Percentiles rank a stretch among this genome's conserved stretches.
phyloP scores from a whole-genome alignment of 2,329 filamentous ascomycete genomes.

The Byssoonygena ceratinophila region DNA sequence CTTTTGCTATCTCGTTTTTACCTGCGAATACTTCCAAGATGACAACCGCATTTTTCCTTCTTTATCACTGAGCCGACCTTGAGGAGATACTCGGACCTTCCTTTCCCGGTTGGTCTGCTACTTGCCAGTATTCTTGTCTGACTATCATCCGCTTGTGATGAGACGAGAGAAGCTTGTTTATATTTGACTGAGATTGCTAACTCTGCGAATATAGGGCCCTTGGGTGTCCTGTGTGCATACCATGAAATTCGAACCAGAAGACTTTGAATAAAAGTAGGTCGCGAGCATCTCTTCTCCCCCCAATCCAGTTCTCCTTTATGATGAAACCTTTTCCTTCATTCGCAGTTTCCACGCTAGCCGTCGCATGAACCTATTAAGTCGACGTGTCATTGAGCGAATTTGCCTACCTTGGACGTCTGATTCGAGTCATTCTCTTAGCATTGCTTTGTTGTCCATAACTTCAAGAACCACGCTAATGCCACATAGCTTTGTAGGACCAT shows the following conservation, averaged over 20 bases:
- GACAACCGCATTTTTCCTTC: slow-evolving; percentile 51
- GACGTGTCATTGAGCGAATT: slow-evolving; percentile 40
- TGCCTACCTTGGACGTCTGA: slow-evolving; percentile 45
- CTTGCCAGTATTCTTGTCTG: slow-evolving; percentile 64
- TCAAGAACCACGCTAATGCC: not conserved
- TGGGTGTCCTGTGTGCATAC: not conserved
- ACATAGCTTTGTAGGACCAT: not conserved
- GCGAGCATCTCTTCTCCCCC: slow-evolving; percentile 7
- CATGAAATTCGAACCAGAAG: not conserved
- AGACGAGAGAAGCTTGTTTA: not conserved
- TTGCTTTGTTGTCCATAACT: not conserved
- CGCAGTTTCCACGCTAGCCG: slow-evolving; percentile 53
- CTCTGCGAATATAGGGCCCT: not conserved
- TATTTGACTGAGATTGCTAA: slow-evolving; percentile 3
- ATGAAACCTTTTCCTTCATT: slow-evolving; percentile 49
- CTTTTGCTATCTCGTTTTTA: slow-evolving; percentile 12
- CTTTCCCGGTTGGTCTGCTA: slow-evolving; percentile 56
- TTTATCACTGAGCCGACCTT: slow-evolving; percentile 54
- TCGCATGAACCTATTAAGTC: slow-evolving; percentile 41
- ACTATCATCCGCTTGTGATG: slow-evolving; percentile 25
- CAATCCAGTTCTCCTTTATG: slow-evolving; percentile 25
- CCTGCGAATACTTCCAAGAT: slow-evolving; percentile 39
- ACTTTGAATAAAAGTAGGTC: not conserved
- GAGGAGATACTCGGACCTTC: slow-evolving; percentile 53
- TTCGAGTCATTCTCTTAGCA: not conserved